phyloP scores from a whole-genome alignment of 2,329 filamentous ascomycete genomes.

The Achaetomium macrosporum region DNA sequence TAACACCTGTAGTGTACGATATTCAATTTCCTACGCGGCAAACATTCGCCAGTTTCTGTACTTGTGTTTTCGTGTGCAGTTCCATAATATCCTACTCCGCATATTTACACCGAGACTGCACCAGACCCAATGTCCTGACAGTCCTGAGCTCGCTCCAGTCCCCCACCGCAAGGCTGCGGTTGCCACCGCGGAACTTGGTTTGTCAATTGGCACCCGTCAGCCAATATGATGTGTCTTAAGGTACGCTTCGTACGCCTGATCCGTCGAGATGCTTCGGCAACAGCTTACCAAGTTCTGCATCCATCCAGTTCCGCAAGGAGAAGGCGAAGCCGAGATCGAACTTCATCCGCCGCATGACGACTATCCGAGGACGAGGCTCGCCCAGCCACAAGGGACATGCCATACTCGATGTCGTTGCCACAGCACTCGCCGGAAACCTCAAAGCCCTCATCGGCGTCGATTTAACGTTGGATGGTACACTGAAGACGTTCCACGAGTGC shows the following conservation, averaged over 20 bases:
- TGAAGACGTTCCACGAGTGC: conserved; percentile 28
- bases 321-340: conserved; percentile 18
- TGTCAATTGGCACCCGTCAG: conserved; percentile 10
- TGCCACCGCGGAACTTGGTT: neutral
- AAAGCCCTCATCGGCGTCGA: conserved; percentile 17
- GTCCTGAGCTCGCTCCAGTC: neutral
- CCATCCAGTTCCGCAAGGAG: conserved; percentile 14
- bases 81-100: no score
- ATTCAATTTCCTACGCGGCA: no score
- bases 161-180: conserved; percentile 11
- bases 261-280: neutral
- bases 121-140: conserved; percentile 3
- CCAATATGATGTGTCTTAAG: conserved; percentile 18
- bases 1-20: neutral
- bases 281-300: conserved; percentile 6
- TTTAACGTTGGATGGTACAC: conserved; percentile 6
- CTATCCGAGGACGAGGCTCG: conserved; percentile 15
- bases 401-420: conserved; percentile 14
- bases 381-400: conserved; percentile 16
- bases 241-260: conserved; percentile 2
- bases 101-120: neutral
- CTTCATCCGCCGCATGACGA: conserved; percentile 24
- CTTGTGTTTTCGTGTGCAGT: no score
- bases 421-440: conserved; percentile 24
- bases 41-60: no score